These are phyloP conservation scores for Pseudotulostoma volvatum DNA, from an alignment of 495 filamentous ascomycete species.

Conservation along the genomic window DNA sequence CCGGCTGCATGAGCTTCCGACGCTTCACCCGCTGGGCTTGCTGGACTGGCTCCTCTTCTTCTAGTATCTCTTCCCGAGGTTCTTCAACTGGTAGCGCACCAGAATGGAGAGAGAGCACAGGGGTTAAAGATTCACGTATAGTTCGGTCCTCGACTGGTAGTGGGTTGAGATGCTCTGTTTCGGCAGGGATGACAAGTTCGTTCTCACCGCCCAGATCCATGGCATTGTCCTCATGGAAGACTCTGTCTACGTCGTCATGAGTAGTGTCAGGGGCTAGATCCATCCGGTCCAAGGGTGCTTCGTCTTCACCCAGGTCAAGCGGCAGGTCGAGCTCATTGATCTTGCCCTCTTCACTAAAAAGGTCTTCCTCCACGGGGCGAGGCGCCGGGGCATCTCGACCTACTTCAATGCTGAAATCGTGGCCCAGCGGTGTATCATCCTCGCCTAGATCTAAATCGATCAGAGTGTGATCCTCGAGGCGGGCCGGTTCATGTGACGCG, in stretches of 20 bases:
- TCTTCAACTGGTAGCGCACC: conserved; percentile 30
- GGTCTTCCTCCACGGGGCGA: conserved; percentile 50
- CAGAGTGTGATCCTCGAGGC: conserved; percentile 31
- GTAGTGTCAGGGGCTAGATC: conserved; percentile 17
- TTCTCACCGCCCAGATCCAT: conserved; percentile 33
- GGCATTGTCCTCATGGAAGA: conserved; percentile 19
- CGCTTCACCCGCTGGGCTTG: conserved; percentile 58
- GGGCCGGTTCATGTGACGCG: conserved; percentile 32
- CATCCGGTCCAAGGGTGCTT: conserved; percentile 28
- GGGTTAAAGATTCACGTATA: conserved; percentile 36
- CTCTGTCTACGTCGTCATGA: conserved; percentile 18
- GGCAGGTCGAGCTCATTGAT: conserved; percentile 30
- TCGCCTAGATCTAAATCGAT: conserved; percentile 38
- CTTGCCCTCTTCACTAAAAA: conserved; percentile 48
- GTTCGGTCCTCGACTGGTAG: conserved; percentile 20
- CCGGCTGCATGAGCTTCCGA: conserved; percentile 54
- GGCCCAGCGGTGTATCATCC: conserved; percentile 27
- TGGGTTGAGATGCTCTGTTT: conserved; percentile 25
- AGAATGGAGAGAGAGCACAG: conserved; percentile 24
- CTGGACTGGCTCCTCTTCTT: conserved; percentile 34
- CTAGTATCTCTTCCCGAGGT: conserved; percentile 21
- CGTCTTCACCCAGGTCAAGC: conserved; percentile 39
- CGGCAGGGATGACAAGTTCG: conserved; percentile 22
- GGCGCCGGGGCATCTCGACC: conserved; percentile 62
- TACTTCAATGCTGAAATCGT: conserved; percentile 59